Conservation (phyloP, 2,329 filamentous ascomycete species). For the Xylaria sp. region DNA sequence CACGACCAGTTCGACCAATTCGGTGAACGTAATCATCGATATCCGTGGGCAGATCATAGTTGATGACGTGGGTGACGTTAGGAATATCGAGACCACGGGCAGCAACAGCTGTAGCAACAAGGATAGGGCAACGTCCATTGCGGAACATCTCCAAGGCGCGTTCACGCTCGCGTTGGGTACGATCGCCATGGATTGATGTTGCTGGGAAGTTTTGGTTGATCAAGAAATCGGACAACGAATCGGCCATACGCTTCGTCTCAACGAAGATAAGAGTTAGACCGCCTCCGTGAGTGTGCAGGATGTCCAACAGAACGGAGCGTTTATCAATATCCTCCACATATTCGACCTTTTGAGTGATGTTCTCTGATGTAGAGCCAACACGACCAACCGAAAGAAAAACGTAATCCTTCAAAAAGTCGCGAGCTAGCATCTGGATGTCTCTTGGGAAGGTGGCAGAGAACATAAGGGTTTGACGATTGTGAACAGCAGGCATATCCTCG, state of each 20-base stretch:
- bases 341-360: slow-evolving; percentile 99
- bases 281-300: slow-evolving; percentile 90
- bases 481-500: slow-evolving; percentile 92
- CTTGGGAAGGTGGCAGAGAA: slow-evolving; percentile 99
- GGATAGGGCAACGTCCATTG: slow-evolving; percentile 91
- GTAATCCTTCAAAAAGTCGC: slow-evolving; percentile 99
- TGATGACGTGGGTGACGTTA: slow-evolving; percentile 96
- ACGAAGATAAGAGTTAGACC: slow-evolving; percentile 98
- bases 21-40: slow-evolving; percentile 99
- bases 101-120: slow-evolving; percentile 96
- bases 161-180: slow-evolving; percentile 98
- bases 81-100: slow-evolving; percentile 92
- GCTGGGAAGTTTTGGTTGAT: slow-evolving; percentile 99
- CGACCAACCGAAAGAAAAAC: slow-evolving; percentile 98
- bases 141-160: slow-evolving; percentile 98
- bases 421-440: slow-evolving; percentile 98
- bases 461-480: slow-evolving; percentile 96
- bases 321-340: slow-evolving; percentile 98
- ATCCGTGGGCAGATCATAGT: slow-evolving; percentile 98
- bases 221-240: slow-evolving; percentile 96
- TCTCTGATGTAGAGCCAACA: slow-evolving; percentile 99
- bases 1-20: slow-evolving; percentile 99
- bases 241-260: slow-evolving; percentile 99
- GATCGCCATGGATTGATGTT: slow-evolving; percentile 98
- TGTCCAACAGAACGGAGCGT: slow-evolving; percentile 96